Conservation (phyloP, 179 eudicot genomes). For the Corrigiola litoralis region DNA sequence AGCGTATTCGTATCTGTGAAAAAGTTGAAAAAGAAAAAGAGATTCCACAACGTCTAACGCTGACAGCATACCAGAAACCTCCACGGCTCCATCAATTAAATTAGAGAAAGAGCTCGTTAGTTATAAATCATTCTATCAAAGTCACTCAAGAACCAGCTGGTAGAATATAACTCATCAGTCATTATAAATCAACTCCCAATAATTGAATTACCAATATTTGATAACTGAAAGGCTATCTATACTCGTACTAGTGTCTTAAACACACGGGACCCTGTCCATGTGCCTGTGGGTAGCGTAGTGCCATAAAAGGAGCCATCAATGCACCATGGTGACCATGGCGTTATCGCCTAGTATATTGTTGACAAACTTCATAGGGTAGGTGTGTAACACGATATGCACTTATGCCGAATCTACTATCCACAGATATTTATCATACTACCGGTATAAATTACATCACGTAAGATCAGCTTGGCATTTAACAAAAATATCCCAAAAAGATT, state of each 20-base stretch:
- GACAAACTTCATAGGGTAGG: background rate
- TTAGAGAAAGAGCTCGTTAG: background rate
- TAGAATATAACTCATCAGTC: constrained; percentile 1
- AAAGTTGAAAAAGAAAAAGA: too few species aligned
- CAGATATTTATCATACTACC: too few species aligned
- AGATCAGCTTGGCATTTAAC: constrained; percentile 3
- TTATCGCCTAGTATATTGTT: constrained; percentile 6
- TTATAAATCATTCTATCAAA: background rate
- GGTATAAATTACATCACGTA: background rate
- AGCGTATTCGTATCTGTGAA: too few species aligned
- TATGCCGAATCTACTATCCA: too few species aligned
- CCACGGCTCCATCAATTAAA: background rate
- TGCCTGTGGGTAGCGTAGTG: constrained; percentile 6
- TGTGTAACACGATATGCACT: background rate
- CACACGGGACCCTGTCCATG: constrained; percentile 16
- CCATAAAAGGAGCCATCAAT: constrained; percentile 10
- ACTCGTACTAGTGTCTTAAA: background rate
- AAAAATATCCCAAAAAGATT: too few species aligned
- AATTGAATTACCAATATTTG: background rate
- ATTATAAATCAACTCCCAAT: background rate
- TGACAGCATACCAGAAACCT: too few species aligned
- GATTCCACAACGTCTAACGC: too few species aligned
- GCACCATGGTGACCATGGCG: constrained; percentile 7
- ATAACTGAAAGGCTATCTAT: background rate
- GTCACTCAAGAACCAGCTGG: background rate